Conservation (phyloP, 306 rosid species). For the Clitoria ternatea region DNA sequence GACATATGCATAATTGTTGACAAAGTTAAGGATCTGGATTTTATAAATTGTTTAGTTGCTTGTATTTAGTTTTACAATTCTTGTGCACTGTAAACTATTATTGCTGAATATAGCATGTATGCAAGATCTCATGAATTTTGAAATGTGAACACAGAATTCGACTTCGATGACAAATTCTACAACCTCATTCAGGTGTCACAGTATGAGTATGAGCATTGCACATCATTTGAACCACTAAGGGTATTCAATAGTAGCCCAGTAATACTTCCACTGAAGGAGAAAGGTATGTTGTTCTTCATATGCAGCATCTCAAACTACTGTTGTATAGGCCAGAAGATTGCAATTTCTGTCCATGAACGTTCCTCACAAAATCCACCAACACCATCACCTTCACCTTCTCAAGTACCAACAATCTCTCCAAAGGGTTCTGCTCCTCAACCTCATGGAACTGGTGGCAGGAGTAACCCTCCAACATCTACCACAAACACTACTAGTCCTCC, state of each 20-base stretch:
- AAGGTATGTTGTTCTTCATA: conserved; percentile 19
- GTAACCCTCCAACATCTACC: not conserved
- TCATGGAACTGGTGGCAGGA: not conserved
- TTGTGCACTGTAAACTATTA: not conserved
- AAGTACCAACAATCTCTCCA: not conserved
- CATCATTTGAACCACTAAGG: conserved; percentile 21
- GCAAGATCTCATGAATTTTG: not conserved
- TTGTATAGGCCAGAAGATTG: conserved; percentile 33
- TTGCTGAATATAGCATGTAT: not conserved
- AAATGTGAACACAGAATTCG: conserved; percentile 24
- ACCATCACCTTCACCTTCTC: conserved; percentile 17
- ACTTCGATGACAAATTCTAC: conserved; percentile 36
- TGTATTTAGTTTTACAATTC: not conserved
- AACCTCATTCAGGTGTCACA: conserved; percentile 35
- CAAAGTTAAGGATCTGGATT: not conserved
- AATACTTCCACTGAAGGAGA: conserved; percentile 18
- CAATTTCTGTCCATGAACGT: conserved; percentile 18
- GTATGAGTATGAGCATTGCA: conserved; percentile 36
- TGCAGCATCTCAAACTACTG: conserved; percentile 37
- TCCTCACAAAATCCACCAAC: not conserved
- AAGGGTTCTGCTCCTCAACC: conserved; percentile 6
- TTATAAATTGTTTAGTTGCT: not conserved
- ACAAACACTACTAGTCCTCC: not conserved
- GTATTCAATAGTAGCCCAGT: conserved; percentile 34
- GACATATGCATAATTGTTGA: not conserved